A percentile compares a stretch with the other conserved stretches of the same genome.
Conservation (phyloP, 192 early-diverging fungal genomes). For the Haplosporangium gracile region DNA sequence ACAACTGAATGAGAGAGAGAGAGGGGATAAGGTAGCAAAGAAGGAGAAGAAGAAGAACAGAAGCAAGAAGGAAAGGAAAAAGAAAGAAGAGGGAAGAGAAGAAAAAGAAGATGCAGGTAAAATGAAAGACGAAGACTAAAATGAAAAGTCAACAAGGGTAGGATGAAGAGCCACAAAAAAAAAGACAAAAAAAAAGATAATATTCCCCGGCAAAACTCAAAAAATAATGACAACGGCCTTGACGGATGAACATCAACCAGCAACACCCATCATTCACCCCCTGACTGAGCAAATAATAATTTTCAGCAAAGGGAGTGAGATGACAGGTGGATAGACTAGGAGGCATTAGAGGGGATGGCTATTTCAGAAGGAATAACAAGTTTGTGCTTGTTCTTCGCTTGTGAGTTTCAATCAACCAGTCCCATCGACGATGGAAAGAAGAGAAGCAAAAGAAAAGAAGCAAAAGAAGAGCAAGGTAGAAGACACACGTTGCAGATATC, state of each 20-base stretch:
- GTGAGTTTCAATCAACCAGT: no score
- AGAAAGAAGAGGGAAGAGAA: background rate
- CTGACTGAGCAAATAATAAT: background rate
- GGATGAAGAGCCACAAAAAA: background rate
- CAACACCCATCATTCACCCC: background rate
- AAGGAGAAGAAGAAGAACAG: background rate
- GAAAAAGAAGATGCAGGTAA: background rate
- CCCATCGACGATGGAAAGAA: background rate
- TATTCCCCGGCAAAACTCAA: slow-evolving; percentile 18
- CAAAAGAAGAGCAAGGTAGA: background rate
- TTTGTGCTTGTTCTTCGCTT: background rate
- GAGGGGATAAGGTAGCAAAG: background rate
- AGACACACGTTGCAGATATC: background rate
- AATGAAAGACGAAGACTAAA: no score
- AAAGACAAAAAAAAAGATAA: background rate
- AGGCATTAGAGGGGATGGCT: no score
- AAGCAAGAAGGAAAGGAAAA: background rate
- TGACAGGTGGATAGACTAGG: no score
- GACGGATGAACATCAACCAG: background rate
- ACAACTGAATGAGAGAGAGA: background rate
- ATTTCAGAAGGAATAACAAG: background rate
- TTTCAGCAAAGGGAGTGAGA: no score
- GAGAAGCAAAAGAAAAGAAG: background rate
- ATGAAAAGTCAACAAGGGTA: background rate
- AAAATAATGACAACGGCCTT: background rate